Evolutionary conservation across 441 rosid species (phyloP).

Genomic region (Omphalea diandra): DNA sequence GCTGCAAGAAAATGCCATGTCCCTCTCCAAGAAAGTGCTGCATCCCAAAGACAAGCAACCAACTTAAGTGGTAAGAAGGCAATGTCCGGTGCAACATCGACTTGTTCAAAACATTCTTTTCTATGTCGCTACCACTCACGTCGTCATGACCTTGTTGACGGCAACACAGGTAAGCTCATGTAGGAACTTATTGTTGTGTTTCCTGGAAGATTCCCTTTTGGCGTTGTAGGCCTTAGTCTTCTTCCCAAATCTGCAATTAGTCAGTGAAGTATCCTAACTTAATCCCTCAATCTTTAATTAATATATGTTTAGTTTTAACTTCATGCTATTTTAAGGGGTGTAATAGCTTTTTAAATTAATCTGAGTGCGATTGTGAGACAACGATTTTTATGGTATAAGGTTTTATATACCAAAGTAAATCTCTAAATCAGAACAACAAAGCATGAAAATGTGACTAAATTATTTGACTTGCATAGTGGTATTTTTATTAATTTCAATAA

Average conservation of each 20-base stretch:
- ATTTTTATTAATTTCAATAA: no score
- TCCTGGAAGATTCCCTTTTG: background rate
- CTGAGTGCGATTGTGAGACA: no score
- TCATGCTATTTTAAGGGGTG: no score
- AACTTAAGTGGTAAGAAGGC: slow-evolving; percentile 30
- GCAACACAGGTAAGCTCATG: slow-evolving; percentile 31
- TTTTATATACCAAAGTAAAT: background rate
- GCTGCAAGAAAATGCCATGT: slow-evolving; percentile 32
- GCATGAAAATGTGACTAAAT: no score
- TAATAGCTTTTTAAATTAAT: no score
- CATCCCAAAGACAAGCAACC: slow-evolving; percentile 20
- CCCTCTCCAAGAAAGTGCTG: slow-evolving; percentile 30
- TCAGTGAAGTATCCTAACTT: slow-evolving; percentile 15
- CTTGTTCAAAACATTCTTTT: slow-evolving; percentile 24
- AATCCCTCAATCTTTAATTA: background rate
- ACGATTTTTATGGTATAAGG: no score
- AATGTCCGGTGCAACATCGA: slow-evolving; percentile 21
- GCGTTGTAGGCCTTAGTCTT: background rate
- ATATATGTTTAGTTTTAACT: background rate
- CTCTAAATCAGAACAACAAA: background rate
- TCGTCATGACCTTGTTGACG: slow-evolving; percentile 24
- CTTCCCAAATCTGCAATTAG: background rate
- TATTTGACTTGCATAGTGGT: no score
- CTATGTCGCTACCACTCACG: slow-evolving; percentile 13
- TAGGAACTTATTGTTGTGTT: slow-evolving; percentile 5